These are phyloP conservation scores for Blastomyces silverae DNA, from an alignment of 2,329 filamentous ascomycete species.

Conservation along the genomic window DNA sequence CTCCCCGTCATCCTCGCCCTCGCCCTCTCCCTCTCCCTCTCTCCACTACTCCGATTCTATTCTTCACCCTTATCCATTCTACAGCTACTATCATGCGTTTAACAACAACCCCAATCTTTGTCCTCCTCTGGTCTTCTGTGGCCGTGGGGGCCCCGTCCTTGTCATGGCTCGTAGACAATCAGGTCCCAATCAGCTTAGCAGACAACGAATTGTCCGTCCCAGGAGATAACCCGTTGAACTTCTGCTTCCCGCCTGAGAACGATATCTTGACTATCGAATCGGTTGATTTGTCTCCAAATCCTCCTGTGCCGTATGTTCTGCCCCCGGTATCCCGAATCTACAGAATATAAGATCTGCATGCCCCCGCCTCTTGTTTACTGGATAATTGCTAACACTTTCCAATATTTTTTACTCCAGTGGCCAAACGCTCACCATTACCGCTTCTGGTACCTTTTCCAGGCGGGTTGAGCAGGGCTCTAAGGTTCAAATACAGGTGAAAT, in stretches of 20 bases:
- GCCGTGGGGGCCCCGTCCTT: conserved; percentile 41
- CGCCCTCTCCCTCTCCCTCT: background rate
- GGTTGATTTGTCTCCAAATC: conserved; percentile 79
- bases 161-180: conserved; percentile 44
- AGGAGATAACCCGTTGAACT: conserved; percentile 76
- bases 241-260: conserved; percentile 62
- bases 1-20: background rate
- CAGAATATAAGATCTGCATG: conserved; percentile 1
- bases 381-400: conserved; percentile 7
- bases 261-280: conserved; percentile 70
- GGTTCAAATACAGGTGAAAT: conserved; percentile 80
- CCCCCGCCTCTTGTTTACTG: background rate
- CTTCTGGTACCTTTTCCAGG: conserved; percentile 66
- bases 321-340: background rate
- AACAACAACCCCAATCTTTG: conserved; percentile 33
- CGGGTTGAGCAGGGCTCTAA: conserved; percentile 70
- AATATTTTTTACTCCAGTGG: conserved; percentile 52
- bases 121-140: conserved; percentile 41
- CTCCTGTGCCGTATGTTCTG: conserved; percentile 68
- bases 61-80: conserved; percentile 4
- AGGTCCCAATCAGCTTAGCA: conserved; percentile 46
- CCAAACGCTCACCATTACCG: conserved; percentile 67
- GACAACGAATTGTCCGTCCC: conserved; percentile 60
- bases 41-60: background rate
- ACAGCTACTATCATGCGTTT: conserved; percentile 36